Evolutionary conservation across 148 eudicot genomes (phyloP).

Genomic region (Agrostemma githago): DNA sequence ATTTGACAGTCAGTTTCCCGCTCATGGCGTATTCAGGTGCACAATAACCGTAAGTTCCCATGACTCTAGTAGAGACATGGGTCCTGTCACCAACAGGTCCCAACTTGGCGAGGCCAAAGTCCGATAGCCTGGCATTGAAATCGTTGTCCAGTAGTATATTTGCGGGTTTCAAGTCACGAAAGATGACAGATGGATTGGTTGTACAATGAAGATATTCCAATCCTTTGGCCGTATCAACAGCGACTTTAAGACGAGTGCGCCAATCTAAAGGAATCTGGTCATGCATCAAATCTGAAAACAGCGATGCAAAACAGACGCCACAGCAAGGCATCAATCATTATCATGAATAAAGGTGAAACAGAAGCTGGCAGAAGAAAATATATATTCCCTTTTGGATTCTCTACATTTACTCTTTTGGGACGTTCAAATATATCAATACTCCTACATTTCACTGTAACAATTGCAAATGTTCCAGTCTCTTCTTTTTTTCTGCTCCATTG

Average conservation of each 20-base stretch:
- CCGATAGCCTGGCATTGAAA: constrained; percentile 61
- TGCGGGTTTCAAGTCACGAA: constrained; percentile 66
- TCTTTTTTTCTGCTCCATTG: neutral
- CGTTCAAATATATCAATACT: neutral
- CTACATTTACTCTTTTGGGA: too few species aligned
- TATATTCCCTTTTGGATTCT: neutral
- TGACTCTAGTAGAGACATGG: constrained; percentile 71
- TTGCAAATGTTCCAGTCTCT: neutral
- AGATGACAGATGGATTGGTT: constrained; percentile 68
- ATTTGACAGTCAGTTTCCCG: constrained; percentile 59
- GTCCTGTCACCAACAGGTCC: constrained; percentile 81
- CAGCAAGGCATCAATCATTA: constrained; percentile 1
- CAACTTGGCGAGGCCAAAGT: constrained; percentile 75
- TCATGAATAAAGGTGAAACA: neutral
- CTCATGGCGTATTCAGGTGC: constrained; percentile 81
- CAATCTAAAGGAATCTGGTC: constrained; percentile 33
- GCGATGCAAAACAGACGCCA: neutral
- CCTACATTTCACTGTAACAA: neutral
- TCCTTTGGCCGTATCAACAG: constrained; percentile 51
- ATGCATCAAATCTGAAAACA: constrained; percentile 28
- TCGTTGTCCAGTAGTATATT: constrained; percentile 66
- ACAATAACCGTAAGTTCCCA: constrained; percentile 84
- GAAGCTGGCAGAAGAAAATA: neutral
- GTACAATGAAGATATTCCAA: constrained; percentile 63
- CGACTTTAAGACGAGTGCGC: constrained; percentile 37